A percentile compares a stretch with the other conserved stretches of the same genome.
Evolutionary conservation across 2,329 filamentous ascomycete species (phyloP).

Genomic region (Neofusicoccum parvum): DNA sequence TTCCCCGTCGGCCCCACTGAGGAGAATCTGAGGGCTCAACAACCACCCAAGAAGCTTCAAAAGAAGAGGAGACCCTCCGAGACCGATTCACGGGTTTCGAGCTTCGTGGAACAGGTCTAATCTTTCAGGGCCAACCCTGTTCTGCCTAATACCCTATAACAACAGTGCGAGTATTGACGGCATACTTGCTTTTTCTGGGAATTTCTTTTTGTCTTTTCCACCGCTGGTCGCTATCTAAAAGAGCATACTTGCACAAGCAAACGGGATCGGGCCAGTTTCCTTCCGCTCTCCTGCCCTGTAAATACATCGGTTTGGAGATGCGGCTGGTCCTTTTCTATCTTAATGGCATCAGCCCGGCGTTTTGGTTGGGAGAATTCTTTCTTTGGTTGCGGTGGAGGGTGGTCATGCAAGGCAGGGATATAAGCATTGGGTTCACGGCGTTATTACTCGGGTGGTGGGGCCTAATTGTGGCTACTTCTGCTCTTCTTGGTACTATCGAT

Average conservation of each 20-base stretch:
- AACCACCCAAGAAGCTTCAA: conserved; percentile 44
- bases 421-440: conserved; percentile 14
- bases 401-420: neutral
- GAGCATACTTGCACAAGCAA: conserved; percentile 10
- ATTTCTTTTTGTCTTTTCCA: neutral
- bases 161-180: neutral
- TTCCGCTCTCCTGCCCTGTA: conserved; percentile 1
- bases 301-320: neutral
- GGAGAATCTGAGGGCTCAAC: conserved; percentile 29
- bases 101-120: conserved; percentile 42
- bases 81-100: conserved; percentile 33
- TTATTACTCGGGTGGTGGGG: neutral
- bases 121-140: neutral
- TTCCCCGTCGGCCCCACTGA: conserved; percentile 33
- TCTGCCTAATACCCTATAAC: neutral
- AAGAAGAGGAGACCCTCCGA: conserved; percentile 44
- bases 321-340: neutral
- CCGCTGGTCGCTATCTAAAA: conserved; percentile 9
- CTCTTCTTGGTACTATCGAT: neutral
- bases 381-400: neutral
- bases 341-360: conserved; percentile 16
- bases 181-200: neutral
- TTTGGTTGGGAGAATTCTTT: neutral
- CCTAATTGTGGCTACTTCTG: neutral
- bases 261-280: neutral